Evolutionary conservation across 176 grass and related monocot species (phyloP), one percentile per base, ranked within the genome.

Genomic region (Aegilops tauschii): DNA sequence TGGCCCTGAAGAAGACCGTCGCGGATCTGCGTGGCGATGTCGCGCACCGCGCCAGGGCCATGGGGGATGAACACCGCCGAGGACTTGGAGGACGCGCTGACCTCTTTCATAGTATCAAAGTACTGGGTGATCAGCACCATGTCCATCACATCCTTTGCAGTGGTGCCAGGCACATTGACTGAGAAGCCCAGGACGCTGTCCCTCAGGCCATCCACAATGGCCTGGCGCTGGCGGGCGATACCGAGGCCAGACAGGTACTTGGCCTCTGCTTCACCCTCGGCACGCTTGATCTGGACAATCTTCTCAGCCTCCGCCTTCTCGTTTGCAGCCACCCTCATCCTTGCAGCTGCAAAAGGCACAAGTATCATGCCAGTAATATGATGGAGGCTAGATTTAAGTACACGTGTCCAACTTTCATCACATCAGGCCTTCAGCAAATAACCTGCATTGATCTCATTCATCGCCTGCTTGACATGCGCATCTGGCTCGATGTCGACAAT

Each of bases 381-480:
- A 25, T 31, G 36, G 68, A 73, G 47, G 50, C 5, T 23, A 69
- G 42, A 70, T 20, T 70, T 61, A 30, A 13, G 32, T 56, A 61
- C 17, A 39, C 54, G 52, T n/a, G 44, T 40, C 1, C 2, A 36
- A 61, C 30, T 61, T 29, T 45, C 12, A 42, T 70, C 50, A 36
- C 34, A 9, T 3, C 50, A 21, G 11, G 5, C 2, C 27, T 34
- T 34, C 61, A 32, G 59, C 30, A 34, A 61, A 32, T 49, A 80
- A 92, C 95, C 92, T 87, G 93, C 93, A 25, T 97, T 95, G 9
- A 97, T 97, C 91, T 97, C 95, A 50, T 94, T 97, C 95, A 97
- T 97, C 6, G 92, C 86, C 14, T 89, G 83, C 37, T 93, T 93
- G 23, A 94, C 95, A n/a, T 92, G 92, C 34, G 86, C 92, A 1